Conservation (phyloP, 768 basidiomycete species). For the Glaciozyma martinii region DNA sequence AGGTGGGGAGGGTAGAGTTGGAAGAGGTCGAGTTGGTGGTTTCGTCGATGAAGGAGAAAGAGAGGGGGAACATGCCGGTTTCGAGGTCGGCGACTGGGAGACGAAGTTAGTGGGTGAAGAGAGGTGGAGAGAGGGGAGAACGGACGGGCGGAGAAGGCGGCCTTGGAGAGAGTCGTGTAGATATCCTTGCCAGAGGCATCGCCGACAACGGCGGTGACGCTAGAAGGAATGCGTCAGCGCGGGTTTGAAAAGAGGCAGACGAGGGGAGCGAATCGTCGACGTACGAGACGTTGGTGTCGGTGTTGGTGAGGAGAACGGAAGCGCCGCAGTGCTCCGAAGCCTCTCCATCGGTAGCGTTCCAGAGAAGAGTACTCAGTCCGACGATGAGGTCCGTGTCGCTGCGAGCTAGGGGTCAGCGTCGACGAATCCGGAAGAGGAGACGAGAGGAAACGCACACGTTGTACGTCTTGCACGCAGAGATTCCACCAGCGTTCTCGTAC, state of each 20-base stretch:
- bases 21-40: not conserved
- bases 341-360: slow-evolving; percentile 6
- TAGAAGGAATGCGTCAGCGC: too few relatives aligned
- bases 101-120: too few relatives aligned
- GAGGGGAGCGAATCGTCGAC: too few relatives aligned
- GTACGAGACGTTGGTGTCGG: slow-evolving; percentile 8
- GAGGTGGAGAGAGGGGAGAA: not conserved
- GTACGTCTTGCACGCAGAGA: not conserved
- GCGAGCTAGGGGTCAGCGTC: not conserved
- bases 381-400: slow-evolving; percentile 21
- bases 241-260: too few relatives aligned
- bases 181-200: slow-evolving; percentile 20
- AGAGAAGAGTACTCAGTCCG: slow-evolving; percentile 18
- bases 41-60: slow-evolving; percentile 16
- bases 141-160: slow-evolving; percentile 14
- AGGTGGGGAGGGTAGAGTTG: not conserved
- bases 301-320: slow-evolving; percentile 14
- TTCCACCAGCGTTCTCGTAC: not conserved
- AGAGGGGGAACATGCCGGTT: slow-evolving; percentile 17
- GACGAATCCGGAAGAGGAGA: not conserved
- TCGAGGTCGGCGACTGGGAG: slow-evolving; percentile 5
- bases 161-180: slow-evolving; percentile 28
- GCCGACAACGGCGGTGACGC: slow-evolving; percentile 11
- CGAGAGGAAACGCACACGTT: not conserved
- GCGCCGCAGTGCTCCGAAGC: slow-evolving; percentile 13